A percentile compares a stretch with the other conserved stretches of the same genome.
Conservation (phyloP, 768 basidiomycete species). For the Daedaleopsis nitida region DNA sequence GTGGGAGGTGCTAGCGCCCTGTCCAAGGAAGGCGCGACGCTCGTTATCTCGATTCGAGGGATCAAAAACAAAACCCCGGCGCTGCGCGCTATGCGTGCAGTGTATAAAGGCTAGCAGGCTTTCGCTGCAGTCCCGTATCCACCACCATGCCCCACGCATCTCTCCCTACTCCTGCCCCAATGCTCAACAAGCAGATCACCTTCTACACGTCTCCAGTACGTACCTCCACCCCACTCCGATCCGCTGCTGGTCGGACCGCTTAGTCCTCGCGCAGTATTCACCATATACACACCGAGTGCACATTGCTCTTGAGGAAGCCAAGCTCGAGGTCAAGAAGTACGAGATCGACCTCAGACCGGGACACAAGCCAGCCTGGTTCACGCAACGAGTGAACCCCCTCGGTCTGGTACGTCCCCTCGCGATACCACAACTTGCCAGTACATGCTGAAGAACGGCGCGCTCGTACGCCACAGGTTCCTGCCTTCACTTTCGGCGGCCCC, state of each 20-base stretch:
- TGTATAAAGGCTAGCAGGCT: constrained; percentile 9
- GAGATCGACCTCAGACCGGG: constrained; percentile 53
- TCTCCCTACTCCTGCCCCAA: background rate
- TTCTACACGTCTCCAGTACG: constrained; percentile 18
- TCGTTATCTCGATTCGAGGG: background rate
- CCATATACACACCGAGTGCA: constrained; percentile 43
- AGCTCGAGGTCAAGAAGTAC: constrained; percentile 48
- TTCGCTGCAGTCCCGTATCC: background rate
- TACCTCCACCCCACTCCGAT: background rate
- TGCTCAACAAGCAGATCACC: constrained; percentile 12
- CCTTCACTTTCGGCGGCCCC: constrained; percentile 63
- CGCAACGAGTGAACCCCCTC: constrained; percentile 61
- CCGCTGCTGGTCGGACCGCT: background rate
- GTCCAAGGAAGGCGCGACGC: background rate
- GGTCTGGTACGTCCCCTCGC: constrained; percentile 49
- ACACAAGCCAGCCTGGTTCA: constrained; percentile 73
- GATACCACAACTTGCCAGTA: too few species aligned
- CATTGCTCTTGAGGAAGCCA: constrained; percentile 63
- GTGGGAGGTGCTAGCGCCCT: constrained; percentile 5
- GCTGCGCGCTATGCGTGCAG: constrained; percentile 1
- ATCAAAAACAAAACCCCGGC: background rate
- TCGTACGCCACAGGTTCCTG: constrained; percentile 46
- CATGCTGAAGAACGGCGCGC: background rate
- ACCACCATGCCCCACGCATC: background rate
- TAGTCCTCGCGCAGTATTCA: background rate